phyloP scores from a whole-genome alignment of 176 grass and related monocot genomes.

The Zoysia pacifica region DNA sequence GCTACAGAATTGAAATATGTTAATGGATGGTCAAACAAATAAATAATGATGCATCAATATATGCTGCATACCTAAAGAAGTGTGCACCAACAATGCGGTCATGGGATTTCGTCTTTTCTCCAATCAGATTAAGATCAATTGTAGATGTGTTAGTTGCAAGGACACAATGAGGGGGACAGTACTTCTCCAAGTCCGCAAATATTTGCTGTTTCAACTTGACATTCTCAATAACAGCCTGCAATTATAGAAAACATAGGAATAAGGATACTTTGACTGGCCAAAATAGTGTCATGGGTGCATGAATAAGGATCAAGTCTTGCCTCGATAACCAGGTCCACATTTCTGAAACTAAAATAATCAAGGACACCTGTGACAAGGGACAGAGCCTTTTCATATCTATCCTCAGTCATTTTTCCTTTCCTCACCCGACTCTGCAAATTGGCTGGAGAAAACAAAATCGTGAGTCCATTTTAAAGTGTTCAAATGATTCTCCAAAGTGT shows the following conservation, averaged over 20 bases:
- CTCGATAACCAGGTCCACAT: constrained; percentile 89
- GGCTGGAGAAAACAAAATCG: constrained; percentile 51
- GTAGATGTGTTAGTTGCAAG: constrained; percentile 96
- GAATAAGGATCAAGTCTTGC: constrained; percentile 33
- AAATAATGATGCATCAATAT: constrained; percentile 13
- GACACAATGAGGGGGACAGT: constrained; percentile 73
- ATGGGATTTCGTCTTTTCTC: constrained; percentile 78
- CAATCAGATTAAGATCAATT: constrained; percentile 93
- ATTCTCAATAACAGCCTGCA: constrained; percentile 84
- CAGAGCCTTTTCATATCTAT: constrained; percentile 70
- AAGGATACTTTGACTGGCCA: constrained; percentile 8
- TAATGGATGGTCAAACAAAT: background rate
- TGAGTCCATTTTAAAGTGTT: constrained; percentile 13
- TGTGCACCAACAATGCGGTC: constrained; percentile 84
- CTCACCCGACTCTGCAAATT: constrained; percentile 80
- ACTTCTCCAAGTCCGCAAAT: constrained; percentile 83
- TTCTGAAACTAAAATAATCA: constrained; percentile 81
- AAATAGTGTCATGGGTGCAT: background rate
- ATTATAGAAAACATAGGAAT: constrained; percentile 31
- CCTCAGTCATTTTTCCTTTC: constrained; percentile 87
- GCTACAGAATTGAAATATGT: constrained; percentile 49
- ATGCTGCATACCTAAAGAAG: constrained; percentile 81
- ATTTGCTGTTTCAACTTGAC: constrained; percentile 89
- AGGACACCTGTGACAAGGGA: constrained; percentile 78
- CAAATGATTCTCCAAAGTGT: constrained; percentile 2